These are phyloP conservation scores for Fusarium kyushuense DNA, from an alignment of 2,329 filamentous ascomycete species.

Conservation along the genomic window DNA sequence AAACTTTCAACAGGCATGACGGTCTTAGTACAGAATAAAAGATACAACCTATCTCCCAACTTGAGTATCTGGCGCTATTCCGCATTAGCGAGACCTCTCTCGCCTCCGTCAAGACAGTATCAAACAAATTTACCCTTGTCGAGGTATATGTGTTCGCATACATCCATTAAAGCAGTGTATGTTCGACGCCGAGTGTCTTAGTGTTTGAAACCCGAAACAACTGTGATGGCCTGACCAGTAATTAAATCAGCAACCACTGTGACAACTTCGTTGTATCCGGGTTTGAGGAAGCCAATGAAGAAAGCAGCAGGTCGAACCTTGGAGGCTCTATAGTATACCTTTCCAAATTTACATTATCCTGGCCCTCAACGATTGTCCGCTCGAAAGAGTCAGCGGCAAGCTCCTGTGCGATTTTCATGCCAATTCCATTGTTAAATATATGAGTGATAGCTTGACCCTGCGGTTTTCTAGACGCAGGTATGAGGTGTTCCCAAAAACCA, in stretches of 20 bases:
- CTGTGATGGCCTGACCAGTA: slow-evolving; percentile 13
- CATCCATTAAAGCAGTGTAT: slow-evolving; percentile 19
- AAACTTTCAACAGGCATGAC: no score
- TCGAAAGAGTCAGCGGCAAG: background rate
- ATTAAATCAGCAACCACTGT: background rate
- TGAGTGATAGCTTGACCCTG: slow-evolving; percentile 6
- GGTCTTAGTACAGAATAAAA: no score
- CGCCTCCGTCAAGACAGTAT: no score
- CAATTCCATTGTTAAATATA: slow-evolving; percentile 18
- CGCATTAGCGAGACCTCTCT: no score
- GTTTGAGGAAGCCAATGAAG: slow-evolving; percentile 33
- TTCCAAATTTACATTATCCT: slow-evolving; percentile 1
- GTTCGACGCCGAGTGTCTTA: slow-evolving; percentile 13
- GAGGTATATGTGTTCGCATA: no score
- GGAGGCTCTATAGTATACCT: slow-evolving; percentile 20
- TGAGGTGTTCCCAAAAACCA: no score
- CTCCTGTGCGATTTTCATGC: slow-evolving; percentile 14
- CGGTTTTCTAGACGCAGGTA: slow-evolving; percentile 3
- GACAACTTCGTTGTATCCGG: slow-evolving; percentile 23
- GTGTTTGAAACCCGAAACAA: slow-evolving; percentile 22
- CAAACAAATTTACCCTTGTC: no score
- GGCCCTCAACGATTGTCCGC: slow-evolving; percentile 20
- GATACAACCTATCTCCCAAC: no score
- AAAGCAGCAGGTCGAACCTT: slow-evolving; percentile 28
- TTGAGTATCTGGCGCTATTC: no score